phyloP scores from a whole-genome alignment of 1,284 basidiomycete species.

The Pseudozyma thailandica region DNA sequence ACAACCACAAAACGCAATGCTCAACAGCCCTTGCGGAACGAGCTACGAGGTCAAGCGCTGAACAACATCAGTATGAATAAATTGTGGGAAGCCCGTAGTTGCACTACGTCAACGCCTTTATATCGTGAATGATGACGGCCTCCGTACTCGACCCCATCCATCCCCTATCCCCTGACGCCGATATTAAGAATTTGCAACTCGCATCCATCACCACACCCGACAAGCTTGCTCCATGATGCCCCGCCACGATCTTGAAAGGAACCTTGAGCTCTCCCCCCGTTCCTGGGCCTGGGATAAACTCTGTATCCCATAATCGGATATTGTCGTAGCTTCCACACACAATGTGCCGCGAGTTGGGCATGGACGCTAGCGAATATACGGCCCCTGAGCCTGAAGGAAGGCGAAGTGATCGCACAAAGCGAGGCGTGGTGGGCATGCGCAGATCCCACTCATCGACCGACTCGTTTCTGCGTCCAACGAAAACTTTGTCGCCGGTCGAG shows the following conservation, averaged over 20 bases:
- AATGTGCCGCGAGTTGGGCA: constrained; percentile 89
- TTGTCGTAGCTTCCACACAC: constrained; percentile 93
- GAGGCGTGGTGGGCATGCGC: constrained; percentile 43
- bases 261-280: constrained; percentile 72
- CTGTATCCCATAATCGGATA: constrained; percentile 90
- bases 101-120: constrained; percentile 32
- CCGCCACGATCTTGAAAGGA: constrained; percentile 90
- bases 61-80: no score
- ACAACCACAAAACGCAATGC: no score
- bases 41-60: no score
- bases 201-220: constrained; percentile 90
- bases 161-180: constrained; percentile 91
- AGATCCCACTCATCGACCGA: constrained; percentile 95
- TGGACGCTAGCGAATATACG: constrained; percentile 86
- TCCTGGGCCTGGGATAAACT: constrained; percentile 71
- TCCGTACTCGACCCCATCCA: constrained; percentile 73
- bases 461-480: constrained; percentile 89
- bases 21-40: neutral
- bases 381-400: constrained; percentile 90
- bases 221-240: constrained; percentile 92
- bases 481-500: constrained; percentile 84
- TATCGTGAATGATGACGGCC: constrained; percentile 62
- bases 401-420: constrained; percentile 79
- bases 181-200: constrained; percentile 84
- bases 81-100: no score